Percentiles rank a stretch among this genome's conserved stretches.
Evolutionary conservation across 768 basidiomycete species (phyloP).

Genomic region (Psilocybe cyanescens): DNA sequence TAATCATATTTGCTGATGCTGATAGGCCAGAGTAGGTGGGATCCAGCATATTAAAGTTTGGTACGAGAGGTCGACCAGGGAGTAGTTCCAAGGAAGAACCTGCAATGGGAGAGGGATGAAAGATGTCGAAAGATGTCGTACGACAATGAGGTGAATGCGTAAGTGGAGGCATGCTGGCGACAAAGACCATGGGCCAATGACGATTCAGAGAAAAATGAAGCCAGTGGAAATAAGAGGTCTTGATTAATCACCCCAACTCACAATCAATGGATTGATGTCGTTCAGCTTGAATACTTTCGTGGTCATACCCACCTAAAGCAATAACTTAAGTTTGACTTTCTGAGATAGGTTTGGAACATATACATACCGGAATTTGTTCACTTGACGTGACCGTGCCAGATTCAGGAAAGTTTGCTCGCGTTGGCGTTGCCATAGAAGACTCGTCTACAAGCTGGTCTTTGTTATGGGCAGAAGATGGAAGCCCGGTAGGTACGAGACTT

Average conservation of each 20-base stretch:
- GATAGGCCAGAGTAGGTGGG: background rate
- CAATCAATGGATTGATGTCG: background rate
- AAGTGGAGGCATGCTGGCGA: too few species aligned
- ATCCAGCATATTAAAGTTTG: background rate
- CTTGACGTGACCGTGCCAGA: background rate
- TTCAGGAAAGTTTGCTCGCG: background rate
- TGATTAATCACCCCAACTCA: constrained; percentile 1
- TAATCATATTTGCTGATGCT: background rate
- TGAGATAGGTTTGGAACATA: background rate
- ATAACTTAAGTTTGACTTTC: background rate
- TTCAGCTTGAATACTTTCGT: background rate
- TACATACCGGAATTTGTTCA: background rate
- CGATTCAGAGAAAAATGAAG: background rate
- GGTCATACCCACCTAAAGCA: background rate
- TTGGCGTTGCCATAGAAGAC: background rate
- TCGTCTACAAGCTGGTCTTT: background rate
- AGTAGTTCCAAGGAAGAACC: too few species aligned
- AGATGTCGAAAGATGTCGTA: too few species aligned
- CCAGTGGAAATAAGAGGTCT: background rate
- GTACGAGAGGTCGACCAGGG: background rate
- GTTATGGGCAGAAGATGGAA: background rate
- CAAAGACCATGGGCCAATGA: too few species aligned
- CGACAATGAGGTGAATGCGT: too few species aligned
- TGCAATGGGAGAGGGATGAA: too few species aligned
- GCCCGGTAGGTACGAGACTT: constrained; percentile 7